A percentile compares a stretch with the other conserved stretches of the same genome.
Evolutionary conservation across 768 basidiomycete species (phyloP).

Genomic region (Termitomyces sp.): DNA sequence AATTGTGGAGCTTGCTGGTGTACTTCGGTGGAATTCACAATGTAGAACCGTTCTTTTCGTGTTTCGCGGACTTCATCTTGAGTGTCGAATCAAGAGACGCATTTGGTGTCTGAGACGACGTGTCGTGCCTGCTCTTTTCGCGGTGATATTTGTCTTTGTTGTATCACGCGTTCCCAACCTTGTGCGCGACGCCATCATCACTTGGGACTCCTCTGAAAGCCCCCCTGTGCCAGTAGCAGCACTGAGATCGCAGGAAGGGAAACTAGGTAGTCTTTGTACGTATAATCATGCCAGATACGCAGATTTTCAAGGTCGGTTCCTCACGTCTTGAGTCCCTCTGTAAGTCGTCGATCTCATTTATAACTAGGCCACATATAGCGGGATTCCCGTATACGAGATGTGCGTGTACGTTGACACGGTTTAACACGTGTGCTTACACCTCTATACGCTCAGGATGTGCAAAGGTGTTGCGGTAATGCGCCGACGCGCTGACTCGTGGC

Average conservation of each 20-base stretch:
- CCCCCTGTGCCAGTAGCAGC: neutral
- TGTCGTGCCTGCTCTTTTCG: neutral
- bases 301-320: constrained; percentile 76
- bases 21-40: neutral
- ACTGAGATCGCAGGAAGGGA: neutral
- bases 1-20: neutral
- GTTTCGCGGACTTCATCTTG: neutral
- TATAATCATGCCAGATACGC: constrained; percentile 64
- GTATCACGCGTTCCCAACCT: constrained; percentile 32
- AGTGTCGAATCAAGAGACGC: neutral
- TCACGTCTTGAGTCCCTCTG: constrained; percentile 13
- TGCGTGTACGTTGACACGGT: constrained; percentile 39
- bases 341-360: constrained; percentile 19
- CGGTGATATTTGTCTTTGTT: constrained; percentile 29
- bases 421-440: constrained; percentile 27
- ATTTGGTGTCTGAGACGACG: neutral
- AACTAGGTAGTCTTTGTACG: neutral
- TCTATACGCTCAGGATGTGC: constrained; percentile 71
- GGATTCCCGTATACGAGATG: constrained; percentile 92
- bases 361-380: constrained; percentile 82
- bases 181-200: constrained; percentile 20
- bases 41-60: neutral
- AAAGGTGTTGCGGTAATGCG: constrained; percentile 98
- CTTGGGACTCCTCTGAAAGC: constrained; percentile 4
- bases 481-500: constrained; percentile 91